Base-by-base conservation (phyloP, 306 rosid genomes). In the Carpinus viminea region DNA sequence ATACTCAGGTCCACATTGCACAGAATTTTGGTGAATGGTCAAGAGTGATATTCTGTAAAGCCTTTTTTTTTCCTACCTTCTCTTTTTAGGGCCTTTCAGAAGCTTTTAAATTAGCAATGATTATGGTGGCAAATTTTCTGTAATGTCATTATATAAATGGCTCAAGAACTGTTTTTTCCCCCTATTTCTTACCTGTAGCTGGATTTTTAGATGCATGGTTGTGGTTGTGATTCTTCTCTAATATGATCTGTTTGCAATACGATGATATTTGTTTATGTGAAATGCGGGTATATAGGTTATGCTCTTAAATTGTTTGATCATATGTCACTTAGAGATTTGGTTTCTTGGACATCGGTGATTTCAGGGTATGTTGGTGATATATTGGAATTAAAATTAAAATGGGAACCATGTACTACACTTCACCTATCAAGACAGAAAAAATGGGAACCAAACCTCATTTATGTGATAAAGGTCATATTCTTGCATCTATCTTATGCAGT, bases 1-100 rank as follows among this genome's bases (percentile, higher is more conserved):
- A 75, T 72, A 45, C 78, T 84, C 90, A 95, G 99, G 92, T 92
- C 99, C 61, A 95, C 99, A 41, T 72, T 95, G 86, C 99, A 95
- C 84, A 89, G 98, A 84, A 97, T 95, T 75, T 64, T 95, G 16
- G 96, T 89, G 82, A 88, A 85, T 60, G 97, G 93, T 72, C 93
- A 86, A 80, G 98, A 84, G 41, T 89, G 98, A 92, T 92, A 83
- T 75, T 95, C 98, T 46, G 98, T 95, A 90, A 82, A 95, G 53
- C 62, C 18, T 62, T 34, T 13, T 51, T 60, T 61, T 60, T 2
- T 16, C 61, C 28, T 21, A 18, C 34, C 52, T 47, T 60, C 12
- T 74, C 24, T 41, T 55, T 73, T 61, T 50, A 3, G 8, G 7
- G 13, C 72, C 28, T 13, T 8, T 11, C 48, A 38, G 54, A 7